Percentiles rank a stretch among this genome's conserved stretches.
Conservation (phyloP, 139 green algal species). For the Chlorella sp. region DNA sequence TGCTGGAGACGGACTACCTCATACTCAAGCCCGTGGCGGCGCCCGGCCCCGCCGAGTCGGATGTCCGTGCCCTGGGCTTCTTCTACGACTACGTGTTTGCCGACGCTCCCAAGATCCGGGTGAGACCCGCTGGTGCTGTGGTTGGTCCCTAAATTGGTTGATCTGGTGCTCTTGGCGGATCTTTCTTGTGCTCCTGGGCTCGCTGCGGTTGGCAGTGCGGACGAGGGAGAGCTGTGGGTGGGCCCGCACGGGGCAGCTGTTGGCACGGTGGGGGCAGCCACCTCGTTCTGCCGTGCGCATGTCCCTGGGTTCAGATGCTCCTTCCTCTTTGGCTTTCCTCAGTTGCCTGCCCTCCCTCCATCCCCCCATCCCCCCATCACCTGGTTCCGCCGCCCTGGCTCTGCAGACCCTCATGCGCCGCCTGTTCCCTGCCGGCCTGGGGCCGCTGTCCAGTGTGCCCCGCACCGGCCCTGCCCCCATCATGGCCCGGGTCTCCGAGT, state of each 20-base stretch:
- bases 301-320: too few species aligned
- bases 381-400: neutral
- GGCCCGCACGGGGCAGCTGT: too few species aligned
- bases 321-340: too few species aligned
- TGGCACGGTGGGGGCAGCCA: too few species aligned
- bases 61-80: slow-evolving; percentile 56
- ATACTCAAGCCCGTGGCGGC: slow-evolving; percentile 71
- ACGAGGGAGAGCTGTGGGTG: too few species aligned
- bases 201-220: too few species aligned
- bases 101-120: neutral
- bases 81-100: slow-evolving; percentile 78
- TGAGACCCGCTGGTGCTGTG: neutral
- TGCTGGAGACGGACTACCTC: slow-evolving; percentile 89
- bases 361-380: too few species aligned
- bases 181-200: too few species aligned
- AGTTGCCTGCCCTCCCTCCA: neutral
- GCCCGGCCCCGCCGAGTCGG: slow-evolving; percentile 42
- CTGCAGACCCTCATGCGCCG: slow-evolving; percentile 44
- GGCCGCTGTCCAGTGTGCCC: slow-evolving; percentile 49
- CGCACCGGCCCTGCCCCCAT: slow-evolving; percentile 52
- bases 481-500: slow-evolving; percentile 44
- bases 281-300: too few species aligned
- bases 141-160: too few species aligned
- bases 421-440: slow-evolving; percentile 49
- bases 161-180: too few species aligned